These are phyloP conservation scores for Coniella vitis DNA, from an alignment of 2,329 filamentous ascomycete species.

Conservation along the genomic window DNA sequence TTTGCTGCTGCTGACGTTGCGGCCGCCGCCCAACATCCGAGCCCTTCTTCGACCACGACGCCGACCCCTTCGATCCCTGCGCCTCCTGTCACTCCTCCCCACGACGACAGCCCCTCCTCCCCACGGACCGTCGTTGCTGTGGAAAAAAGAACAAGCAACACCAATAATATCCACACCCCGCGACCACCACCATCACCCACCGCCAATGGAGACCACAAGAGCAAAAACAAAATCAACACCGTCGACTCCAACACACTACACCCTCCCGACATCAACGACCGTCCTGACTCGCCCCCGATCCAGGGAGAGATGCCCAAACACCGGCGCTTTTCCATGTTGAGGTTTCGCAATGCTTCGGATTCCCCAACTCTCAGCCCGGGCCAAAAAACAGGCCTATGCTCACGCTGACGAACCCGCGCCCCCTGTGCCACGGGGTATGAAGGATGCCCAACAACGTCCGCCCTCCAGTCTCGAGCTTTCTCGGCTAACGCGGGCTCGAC, in stretches of 20 bases:
- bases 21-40: conserved; percentile 15
- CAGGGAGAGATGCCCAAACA: conserved; percentile 51
- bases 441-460: not conserved
- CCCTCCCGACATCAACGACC: conserved; percentile 22
- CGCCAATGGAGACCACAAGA: too few relatives aligned
- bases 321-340: conserved; percentile 63
- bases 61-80: conserved; percentile 21
- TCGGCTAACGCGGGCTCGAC: conserved; percentile 19
- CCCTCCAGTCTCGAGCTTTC: not conserved
- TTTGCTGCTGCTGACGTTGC: conserved; percentile 11
- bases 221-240: conserved; percentile 8
- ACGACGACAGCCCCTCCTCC: conserved; percentile 24
- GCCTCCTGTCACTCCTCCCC: conserved; percentile 25
- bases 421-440: conserved; percentile 50
- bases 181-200: too few relatives aligned
- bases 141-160: not conserved
- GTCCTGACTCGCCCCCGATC: conserved; percentile 42
- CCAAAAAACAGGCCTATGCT: conserved; percentile 53
- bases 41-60: too few relatives aligned
- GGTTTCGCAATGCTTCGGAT: conserved; percentile 88
- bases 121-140: conserved; percentile 4
- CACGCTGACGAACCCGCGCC: conserved; percentile 47
- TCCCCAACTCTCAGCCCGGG: conserved; percentile 73
- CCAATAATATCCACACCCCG: not conserved
- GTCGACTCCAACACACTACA: conserved; percentile 18